Evolutionary conservation across 2,329 filamentous ascomycete genomes (phyloP), one percentile per base, ranked within the genome.

Genomic region (Aspergillus awamori): DNA sequence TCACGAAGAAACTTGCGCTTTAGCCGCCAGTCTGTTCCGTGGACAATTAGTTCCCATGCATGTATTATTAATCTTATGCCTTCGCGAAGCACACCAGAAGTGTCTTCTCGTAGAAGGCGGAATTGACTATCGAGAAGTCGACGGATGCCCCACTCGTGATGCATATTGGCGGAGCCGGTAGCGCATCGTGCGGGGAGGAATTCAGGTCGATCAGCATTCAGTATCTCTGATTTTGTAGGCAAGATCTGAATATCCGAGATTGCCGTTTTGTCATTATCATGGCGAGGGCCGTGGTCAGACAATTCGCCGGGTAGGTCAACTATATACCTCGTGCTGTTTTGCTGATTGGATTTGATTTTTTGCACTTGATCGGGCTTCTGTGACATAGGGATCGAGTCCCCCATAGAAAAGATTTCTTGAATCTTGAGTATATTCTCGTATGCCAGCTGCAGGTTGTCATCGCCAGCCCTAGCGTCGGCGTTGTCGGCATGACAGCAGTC

Each of bases 71-170:
- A 10, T 5, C 61, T 28, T n/a, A 63, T 30, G 17, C 58, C 41
- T 17, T 63, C 61, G 1, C 61, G 61, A 10, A 63, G 48, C 7
- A 61, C 6, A 5, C 61, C 61, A 1, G 61, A 60, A 11, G 61
- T 63, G 52, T 63, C 61, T 24, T 63, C 58, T 7, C 61, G 49
- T 13, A 63, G 54, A 5, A 63, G 45, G 20, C 61, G 61, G 24
- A 63, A 63, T 15, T 63, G 61, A 26, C 13, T 55, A 43, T 63
- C 61, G 24, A 63, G 51, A 20, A 63, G 58, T 13, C 58, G 49
- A 24, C 51, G 51, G 33, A 63, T 58, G n/a, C 61, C 61, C 17
- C 38, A 24, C 30, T 61, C 43, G 20, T 61, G 61, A 20, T 63
- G 54, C 11, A 13, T 4, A 22, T 33, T 15, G 10, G 8, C 6